A percentile compares a stretch with the other conserved stretches of the same genome.
Conservation (phyloP, 2,329 filamentous ascomycete genomes). For the Cercospora citrullina region DNA sequence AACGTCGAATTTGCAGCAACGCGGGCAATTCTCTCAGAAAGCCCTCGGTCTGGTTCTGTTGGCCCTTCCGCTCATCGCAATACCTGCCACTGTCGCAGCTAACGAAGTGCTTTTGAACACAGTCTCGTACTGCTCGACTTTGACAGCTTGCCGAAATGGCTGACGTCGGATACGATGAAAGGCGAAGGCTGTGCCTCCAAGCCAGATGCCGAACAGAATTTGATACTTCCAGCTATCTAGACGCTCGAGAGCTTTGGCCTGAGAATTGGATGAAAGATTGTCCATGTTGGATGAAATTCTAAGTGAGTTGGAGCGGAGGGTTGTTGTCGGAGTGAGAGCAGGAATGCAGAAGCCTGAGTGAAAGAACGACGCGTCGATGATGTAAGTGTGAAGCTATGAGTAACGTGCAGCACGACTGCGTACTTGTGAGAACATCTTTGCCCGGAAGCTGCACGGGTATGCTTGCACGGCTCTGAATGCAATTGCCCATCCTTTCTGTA, state of each 20-base stretch:
- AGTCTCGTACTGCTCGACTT: constrained; percentile 42
- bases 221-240: constrained; percentile 35
- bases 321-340: not conserved
- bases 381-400: not conserved
- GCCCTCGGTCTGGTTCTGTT: constrained; percentile 6
- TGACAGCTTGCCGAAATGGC: constrained; percentile 38
- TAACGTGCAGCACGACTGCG: not conserved
- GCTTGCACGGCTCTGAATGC: not conserved
- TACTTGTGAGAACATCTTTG: not conserved
- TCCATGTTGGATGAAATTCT: not conserved
- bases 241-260: not conserved
- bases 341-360: not conserved
- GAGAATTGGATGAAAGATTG: not conserved
- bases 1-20: not conserved
- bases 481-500: not conserved
- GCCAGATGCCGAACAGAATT: constrained; percentile 33
- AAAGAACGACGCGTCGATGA: not conserved
- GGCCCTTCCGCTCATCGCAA: constrained; percentile 19
- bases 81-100: constrained; percentile 22
- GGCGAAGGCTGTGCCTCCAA: constrained; percentile 36
- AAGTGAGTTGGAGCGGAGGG: not conserved
- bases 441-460: not conserved
- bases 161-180: constrained; percentile 40
- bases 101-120: constrained; percentile 42
- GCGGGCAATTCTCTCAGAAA: not conserved